Conservation (phyloP, 176 grass and related monocot genomes). For the Luzula sylvatica region DNA sequence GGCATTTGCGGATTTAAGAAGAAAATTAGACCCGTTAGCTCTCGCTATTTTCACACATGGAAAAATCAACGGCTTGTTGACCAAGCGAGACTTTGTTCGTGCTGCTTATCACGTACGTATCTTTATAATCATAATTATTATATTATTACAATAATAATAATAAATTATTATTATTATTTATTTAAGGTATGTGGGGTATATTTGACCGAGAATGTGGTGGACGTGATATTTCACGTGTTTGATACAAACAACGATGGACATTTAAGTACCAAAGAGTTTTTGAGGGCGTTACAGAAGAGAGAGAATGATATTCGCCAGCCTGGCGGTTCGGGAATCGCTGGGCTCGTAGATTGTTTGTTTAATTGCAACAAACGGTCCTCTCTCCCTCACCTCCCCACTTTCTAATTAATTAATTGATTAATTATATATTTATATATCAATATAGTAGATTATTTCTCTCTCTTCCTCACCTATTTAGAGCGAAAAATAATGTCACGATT, state of each 20-base stretch:
- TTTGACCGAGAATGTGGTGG: constrained; percentile 59
- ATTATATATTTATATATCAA: not conserved
- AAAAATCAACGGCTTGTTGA: constrained; percentile 67
- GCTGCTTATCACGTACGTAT: constrained; percentile 60
- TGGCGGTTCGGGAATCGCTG: constrained; percentile 19
- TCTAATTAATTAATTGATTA: not conserved
- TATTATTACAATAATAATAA: not conserved
- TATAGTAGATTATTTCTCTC: not conserved
- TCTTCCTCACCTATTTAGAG: not conserved
- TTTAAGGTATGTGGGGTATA: constrained; percentile 60
- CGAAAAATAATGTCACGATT: no score
- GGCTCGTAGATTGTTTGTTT: constrained; percentile 50
- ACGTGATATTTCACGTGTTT: constrained; percentile 78
- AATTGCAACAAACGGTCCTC: constrained; percentile 33
- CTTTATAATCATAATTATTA: not conserved
- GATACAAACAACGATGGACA: constrained; percentile 60
- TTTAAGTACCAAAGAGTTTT: constrained; percentile 67
- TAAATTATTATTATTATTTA: not conserved
- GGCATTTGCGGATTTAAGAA: constrained; percentile 66
- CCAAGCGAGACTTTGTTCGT: constrained; percentile 76
- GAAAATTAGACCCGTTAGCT: constrained; percentile 48
- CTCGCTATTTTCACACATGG: constrained; percentile 75
- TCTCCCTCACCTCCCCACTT: constrained; percentile 13
- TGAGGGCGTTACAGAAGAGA: constrained; percentile 61
- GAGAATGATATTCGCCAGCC: constrained; percentile 52